Evolutionary conservation across 2,329 filamentous ascomycete genomes (phyloP).

Genomic region (Claviceps pazoutovae): DNA sequence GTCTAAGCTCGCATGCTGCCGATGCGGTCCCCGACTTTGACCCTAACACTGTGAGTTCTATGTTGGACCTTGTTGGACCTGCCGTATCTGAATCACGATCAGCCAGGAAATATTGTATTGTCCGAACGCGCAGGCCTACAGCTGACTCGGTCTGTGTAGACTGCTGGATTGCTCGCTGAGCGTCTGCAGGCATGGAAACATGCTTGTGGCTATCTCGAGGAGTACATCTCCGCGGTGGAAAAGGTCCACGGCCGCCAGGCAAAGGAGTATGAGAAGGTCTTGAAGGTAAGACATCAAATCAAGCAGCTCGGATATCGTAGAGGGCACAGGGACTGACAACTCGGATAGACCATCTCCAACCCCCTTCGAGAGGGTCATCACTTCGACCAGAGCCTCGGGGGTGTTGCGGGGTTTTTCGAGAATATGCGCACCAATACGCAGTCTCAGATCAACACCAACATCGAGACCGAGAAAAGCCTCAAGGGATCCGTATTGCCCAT

Average conservation of each 20-base stretch:
- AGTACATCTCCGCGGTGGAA: constrained; percentile 74
- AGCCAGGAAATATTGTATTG: too few relatives aligned
- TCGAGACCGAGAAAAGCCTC: constrained; percentile 82
- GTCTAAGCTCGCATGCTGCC: constrained; percentile 33
- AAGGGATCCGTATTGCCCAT: constrained; percentile 77
- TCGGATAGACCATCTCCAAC: constrained; percentile 59
- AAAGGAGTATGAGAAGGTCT: constrained; percentile 88
- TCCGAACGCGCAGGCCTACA: too few relatives aligned
- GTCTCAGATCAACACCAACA: constrained; percentile 75
- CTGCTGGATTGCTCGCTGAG: constrained; percentile 69
- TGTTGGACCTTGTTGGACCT: too few relatives aligned
- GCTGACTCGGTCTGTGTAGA: constrained; percentile 28
- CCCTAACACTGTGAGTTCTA: constrained; percentile 37
- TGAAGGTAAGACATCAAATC: constrained; percentile 45
- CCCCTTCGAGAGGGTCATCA: constrained; percentile 83
- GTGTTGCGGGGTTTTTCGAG: constrained; percentile 81
- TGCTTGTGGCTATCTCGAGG: constrained; percentile 78
- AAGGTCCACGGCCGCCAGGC: constrained; percentile 73
- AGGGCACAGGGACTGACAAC: not conserved
- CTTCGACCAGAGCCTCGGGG: constrained; percentile 81
- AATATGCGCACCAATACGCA: constrained; percentile 89
- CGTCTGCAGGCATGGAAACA: constrained; percentile 93
- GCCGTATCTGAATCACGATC: too few relatives aligned
- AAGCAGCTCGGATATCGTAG: too few relatives aligned
- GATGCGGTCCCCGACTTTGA: constrained; percentile 46